Evolutionary conservation across 768 basidiomycete genomes (phyloP).

Genomic region (Termitomyces sp.): DNA sequence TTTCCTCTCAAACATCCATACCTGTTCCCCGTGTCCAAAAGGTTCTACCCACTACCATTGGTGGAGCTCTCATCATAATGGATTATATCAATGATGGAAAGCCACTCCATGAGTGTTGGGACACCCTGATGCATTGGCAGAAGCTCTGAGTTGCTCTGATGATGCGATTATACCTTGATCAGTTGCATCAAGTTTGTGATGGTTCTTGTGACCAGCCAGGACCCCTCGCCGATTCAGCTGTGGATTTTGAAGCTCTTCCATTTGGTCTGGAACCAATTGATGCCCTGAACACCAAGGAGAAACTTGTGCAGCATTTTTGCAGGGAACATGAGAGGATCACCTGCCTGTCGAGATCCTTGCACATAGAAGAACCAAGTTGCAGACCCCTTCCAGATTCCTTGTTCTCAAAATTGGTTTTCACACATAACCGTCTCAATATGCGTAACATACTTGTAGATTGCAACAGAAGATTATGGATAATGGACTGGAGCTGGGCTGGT

Average conservation of each 20-base stretch:
- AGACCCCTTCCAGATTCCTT: background rate
- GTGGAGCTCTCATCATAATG: background rate
- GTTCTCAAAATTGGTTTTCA: background rate
- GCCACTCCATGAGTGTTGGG: background rate
- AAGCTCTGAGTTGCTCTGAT: background rate
- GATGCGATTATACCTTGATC: too few species aligned
- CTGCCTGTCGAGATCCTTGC: too few species aligned
- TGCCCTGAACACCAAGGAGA: background rate
- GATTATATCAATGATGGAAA: background rate
- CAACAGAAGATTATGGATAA: constrained; percentile 14
- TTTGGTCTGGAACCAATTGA: background rate
- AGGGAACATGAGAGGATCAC: too few species aligned
- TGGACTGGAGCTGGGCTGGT: constrained; percentile 22
- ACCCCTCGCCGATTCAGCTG: background rate
- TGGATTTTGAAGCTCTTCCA: background rate
- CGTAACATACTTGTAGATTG: constrained; percentile 18
- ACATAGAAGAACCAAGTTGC: background rate
- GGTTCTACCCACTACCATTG: background rate
- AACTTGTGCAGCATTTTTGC: background rate
- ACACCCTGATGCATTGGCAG: background rate
- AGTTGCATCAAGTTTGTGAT: background rate
- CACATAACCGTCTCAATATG: constrained; percentile 17
- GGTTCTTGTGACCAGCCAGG: background rate
- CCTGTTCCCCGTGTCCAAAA: background rate
- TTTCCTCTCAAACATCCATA: background rate